phyloP scores from a whole-genome alignment of 192 early-diverging fungal genomes.

The Umbelopsis sp. region DNA sequence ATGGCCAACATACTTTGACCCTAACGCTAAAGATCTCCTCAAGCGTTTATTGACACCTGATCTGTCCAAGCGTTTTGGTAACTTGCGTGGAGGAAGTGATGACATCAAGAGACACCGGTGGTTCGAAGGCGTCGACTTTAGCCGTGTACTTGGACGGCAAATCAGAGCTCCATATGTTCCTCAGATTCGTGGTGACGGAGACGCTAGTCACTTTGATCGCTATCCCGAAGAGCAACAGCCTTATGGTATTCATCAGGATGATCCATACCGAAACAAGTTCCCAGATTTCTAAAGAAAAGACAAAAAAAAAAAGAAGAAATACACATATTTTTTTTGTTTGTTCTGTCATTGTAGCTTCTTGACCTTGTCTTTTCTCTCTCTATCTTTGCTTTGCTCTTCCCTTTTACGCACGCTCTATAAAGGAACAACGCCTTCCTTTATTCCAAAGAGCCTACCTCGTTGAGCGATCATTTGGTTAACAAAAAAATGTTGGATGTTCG shows the following conservation, averaged over 20 bases:
- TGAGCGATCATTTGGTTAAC: neutral
- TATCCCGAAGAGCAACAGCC: conserved; percentile 53
- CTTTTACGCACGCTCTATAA: neutral
- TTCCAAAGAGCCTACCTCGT: neutral
- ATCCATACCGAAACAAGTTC: conserved; percentile 44
- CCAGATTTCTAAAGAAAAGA: conserved; percentile 44
- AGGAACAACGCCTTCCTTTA: neutral
- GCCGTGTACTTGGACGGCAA: conserved; percentile 50
- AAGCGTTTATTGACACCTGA: conserved; percentile 71
- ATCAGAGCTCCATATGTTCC: conserved; percentile 62
- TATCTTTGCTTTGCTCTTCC: neutral
- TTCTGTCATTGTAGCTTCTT: neutral
- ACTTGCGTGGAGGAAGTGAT: conserved; percentile 67
- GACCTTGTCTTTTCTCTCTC: neutral
- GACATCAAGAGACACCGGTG: conserved; percentile 70
- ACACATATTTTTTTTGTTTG: neutral
- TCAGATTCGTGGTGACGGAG: conserved; percentile 52
- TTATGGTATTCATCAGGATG: conserved; percentile 44
- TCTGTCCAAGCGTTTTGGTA: conserved; percentile 78
- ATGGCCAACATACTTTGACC: conserved; percentile 76
- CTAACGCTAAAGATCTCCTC: conserved; percentile 72
- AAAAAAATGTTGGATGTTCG: neutral
- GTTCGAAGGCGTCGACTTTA: conserved; percentile 69
- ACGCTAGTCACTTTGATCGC: conserved; percentile 58
- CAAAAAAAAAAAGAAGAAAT: neutral